Evolutionary conservation across 1,139 yeast genomes (phyloP), one percentile per base, ranked within the genome.

Genomic region (Trichomonascaceae sp.): DNA sequence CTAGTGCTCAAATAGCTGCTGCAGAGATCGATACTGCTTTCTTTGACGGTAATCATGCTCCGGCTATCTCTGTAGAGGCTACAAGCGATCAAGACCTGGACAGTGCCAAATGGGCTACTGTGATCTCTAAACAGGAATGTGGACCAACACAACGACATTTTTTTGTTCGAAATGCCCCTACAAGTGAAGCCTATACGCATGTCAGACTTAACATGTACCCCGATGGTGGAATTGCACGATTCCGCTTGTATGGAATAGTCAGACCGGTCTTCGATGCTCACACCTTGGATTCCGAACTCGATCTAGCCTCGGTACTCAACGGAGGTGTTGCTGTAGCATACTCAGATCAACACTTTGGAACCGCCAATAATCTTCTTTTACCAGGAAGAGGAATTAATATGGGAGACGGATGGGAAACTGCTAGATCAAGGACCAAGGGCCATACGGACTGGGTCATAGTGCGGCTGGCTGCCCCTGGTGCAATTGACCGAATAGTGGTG

Each of bases 401-500:
- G 98, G 83, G 95, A 49, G 97, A 93, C 66, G 99, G 99, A 15
- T 91, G 98, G 98, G 98, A 91, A 70, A 91, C 98, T n/a, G 82
- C 82, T 62, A 81, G 98, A 67, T 88, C 96, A 0, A 80, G 98
- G 69, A 78, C 74, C 18, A 80, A 84, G 3, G 91, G 88, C 45
- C 98, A 91, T 69, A 82, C 80, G 43, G 98, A 91, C 74, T 91
- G 97, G 96, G 96, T 82, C 2, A 78, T 87, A 52, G 79, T 91
- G 55, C 81, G 84, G 63, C 78, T 91, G 55, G 97, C 96, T 19
- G 81, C 85, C 30, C 72, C 75, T 24, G 75, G 76, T 9, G 59
- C 61, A 50, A 74, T 88, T 56, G 72, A 77, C 39, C 76, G 81
- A 57, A 73, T 90, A 47, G 78, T 86, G 2, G 80, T 91, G 39